These are phyloP conservation scores for Limonomyces culmigenus DNA, from an alignment of 1,284 basidiomycete species.

Conservation along the genomic window DNA sequence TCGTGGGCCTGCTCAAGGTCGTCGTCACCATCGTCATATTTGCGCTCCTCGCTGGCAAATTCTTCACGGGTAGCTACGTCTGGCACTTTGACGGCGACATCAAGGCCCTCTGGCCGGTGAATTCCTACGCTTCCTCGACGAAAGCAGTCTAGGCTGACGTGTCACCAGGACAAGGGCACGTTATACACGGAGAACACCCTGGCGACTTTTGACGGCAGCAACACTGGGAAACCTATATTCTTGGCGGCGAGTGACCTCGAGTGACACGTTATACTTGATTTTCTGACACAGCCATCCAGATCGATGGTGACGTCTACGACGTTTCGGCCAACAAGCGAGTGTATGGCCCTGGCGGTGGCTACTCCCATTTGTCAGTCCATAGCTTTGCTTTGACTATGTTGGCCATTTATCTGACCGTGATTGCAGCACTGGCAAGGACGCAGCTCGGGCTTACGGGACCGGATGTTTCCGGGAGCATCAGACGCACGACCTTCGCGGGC, in stretches of 20 bases:
- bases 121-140: not conserved
- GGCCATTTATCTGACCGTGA: not conserved
- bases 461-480: conserved; percentile 83
- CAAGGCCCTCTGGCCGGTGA: conserved; percentile 18
- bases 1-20: conserved; percentile 51
- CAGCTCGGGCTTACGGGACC: conserved; percentile 79
- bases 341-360: conserved; percentile 86
- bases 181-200: conserved; percentile 63
- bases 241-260: conserved; percentile 61
- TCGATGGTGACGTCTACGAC: conserved; percentile 88
- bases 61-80: conserved; percentile 63
- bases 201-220: conserved; percentile 57
- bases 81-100: conserved; percentile 62
- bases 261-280: not conserved
- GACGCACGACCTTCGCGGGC: conserved; percentile 78
- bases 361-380: conserved; percentile 57
- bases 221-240: conserved; percentile 62
- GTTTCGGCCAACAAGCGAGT: conserved; percentile 60
- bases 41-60: conserved; percentile 49
- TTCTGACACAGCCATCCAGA: conserved; percentile 21
- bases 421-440: conserved; percentile 70
- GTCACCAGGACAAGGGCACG: conserved; percentile 33
- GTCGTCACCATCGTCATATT: conserved; percentile 37
- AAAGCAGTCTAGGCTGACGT: conserved; percentile 1
- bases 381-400: not conserved